Base-by-base conservation (phyloP, 306 rosid genomes). In the Morella rubra region DNA sequence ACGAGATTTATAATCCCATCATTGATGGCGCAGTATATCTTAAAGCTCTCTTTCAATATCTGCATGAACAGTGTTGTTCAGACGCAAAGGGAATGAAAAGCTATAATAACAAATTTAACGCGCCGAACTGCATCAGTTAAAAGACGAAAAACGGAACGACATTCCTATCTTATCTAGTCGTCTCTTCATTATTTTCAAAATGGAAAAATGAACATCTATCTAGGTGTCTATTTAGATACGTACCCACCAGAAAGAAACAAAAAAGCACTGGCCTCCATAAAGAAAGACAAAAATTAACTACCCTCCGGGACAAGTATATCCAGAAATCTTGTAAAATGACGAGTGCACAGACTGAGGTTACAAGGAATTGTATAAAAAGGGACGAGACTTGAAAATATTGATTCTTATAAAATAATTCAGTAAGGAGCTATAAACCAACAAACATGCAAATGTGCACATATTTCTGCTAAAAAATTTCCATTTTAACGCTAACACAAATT, bases 1-100 rank as follows among this genome's bases (percentile, higher is more conserved):
- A 90, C 95, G n/a, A 94, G 98, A 82, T 90, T 94, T 83, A 94
- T 92, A 74, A 95, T 92, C 82, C 99, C 99, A 64, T 96, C 99
- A 76, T 92, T 91, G 87, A 96, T 82, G 41, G 97, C 91, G 80
- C 97, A 88, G 64, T 91, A 96, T 84, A 90, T 83, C 87, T 96
- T 96, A 81, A 92, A 96, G 90, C 99, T 96, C 87, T 96, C 99
- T 87, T 96, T 96, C 77, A 96, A 84, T 44, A 90, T 88, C 97
- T 95, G 70, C 52, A 81, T 2, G 55, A 70, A 73, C 66, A 78
- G 77, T 81, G 81, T 66, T 56, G 75, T 75, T 69, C 62, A 37
- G 65, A 66, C 40, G 20, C 9, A 46, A 60, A 45, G n/a, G 42
- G n/a, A 24, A 41, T 12, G 51, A 5, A 44, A 42, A 60, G 70